Evolutionary conservation across 1,284 basidiomycete genomes (phyloP).

Genomic region (Phaffia rhodozyma): DNA sequence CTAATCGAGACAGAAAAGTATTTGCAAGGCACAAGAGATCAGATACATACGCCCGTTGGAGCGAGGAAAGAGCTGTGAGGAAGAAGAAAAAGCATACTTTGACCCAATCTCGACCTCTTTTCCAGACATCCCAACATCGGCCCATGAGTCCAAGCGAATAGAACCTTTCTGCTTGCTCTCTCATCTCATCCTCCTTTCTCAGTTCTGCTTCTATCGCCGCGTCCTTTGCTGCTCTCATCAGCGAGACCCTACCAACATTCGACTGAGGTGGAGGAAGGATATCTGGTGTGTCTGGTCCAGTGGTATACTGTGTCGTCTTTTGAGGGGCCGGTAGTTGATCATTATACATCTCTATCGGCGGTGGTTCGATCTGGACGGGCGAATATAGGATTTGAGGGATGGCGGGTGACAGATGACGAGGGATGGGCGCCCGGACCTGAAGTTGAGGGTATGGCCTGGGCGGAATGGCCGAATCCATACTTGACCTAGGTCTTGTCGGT

Average conservation of each 20-base stretch:
- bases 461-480: too few species aligned
- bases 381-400: not conserved
- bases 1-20: constrained; percentile 11
- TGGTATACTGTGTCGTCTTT: too few species aligned
- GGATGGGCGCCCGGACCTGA: constrained; percentile 2
- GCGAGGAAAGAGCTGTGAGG: too few species aligned
- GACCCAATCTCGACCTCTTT: constrained; percentile 27
- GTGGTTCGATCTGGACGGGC: not conserved
- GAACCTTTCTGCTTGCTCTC: constrained; percentile 26
- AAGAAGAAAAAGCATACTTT: constrained; percentile 20
- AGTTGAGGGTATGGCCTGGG: not conserved
- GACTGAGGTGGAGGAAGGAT: too few species aligned
- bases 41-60: not conserved
- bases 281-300: too few species aligned
- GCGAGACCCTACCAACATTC: too few species aligned
- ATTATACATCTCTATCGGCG: not conserved
- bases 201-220: constrained; percentile 14
- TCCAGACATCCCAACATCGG: constrained; percentile 32
- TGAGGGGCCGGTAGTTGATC: too few species aligned
- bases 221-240: too few species aligned
- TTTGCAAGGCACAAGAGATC: not conserved
- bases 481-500: too few species aligned
- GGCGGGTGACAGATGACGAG: not conserved
- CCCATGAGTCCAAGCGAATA: constrained; percentile 29
- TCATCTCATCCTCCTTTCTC: constrained; percentile 24